Evolutionary conservation across 192 early-diverging fungal genomes (phyloP).

Genomic region (Gryganskiella cystojenkinii): DNA sequence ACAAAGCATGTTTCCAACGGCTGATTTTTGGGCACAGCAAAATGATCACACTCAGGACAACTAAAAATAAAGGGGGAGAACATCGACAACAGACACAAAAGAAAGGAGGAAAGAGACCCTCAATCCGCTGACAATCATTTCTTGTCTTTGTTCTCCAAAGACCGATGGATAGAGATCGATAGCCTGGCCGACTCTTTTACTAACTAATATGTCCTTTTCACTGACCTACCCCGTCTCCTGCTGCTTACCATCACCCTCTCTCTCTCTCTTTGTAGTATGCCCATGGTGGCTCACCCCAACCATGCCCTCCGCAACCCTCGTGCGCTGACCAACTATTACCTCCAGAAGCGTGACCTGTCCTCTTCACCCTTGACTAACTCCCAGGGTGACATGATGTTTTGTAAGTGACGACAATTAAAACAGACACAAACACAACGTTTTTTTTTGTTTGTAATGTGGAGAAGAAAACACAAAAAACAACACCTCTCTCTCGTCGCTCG

Average conservation of each 20-base stretch:
- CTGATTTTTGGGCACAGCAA: too few relatives aligned
- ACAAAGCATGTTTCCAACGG: too few relatives aligned
- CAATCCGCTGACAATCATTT: too few relatives aligned
- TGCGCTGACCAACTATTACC: conserved; percentile 17
- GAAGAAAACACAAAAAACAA: neutral
- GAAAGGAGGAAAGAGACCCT: too few relatives aligned
- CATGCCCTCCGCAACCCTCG: conserved; percentile 15
- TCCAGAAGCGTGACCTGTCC: conserved; percentile 21
- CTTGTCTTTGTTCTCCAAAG: too few relatives aligned
- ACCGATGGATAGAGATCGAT: too few relatives aligned
- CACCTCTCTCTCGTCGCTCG: too few relatives aligned
- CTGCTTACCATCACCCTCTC: neutral
- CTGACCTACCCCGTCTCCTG: neutral
- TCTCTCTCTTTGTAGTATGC: conserved; percentile 2
- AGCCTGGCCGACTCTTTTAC: too few relatives aligned
- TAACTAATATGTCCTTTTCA: too few relatives aligned
- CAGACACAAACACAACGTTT: neutral
- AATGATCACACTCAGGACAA: too few relatives aligned
- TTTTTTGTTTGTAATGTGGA: neutral
- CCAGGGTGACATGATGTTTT: conserved; percentile 22
- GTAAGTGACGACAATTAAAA: conserved; percentile 16
- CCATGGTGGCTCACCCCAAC: conserved; percentile 7
- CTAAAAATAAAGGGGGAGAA: too few relatives aligned
- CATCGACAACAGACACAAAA: too few relatives aligned
- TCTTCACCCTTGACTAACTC: conserved; percentile 15